Conservation (phyloP, 225 moss, liverwort and hornwort species). For the Sphagnum tenellum region DNA sequence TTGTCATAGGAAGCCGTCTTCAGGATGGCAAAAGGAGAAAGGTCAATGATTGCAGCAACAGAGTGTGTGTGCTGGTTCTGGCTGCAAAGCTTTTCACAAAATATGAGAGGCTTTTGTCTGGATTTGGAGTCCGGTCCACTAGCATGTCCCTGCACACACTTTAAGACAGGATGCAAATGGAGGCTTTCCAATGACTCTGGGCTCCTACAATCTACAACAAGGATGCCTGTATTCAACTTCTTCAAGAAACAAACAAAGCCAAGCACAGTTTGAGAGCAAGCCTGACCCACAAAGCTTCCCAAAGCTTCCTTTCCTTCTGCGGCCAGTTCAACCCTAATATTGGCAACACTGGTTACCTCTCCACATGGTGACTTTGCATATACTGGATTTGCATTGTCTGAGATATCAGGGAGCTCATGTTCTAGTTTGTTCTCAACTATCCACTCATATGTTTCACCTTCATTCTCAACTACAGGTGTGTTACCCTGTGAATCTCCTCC, state of each 20-base stretch:
- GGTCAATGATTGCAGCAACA: slow-evolving; percentile 30
- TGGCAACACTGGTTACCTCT: slow-evolving; percentile 2
- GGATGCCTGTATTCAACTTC: slow-evolving; percentile 18
- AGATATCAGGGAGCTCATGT: slow-evolving; percentile 19
- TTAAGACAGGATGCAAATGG: slow-evolving; percentile 24
- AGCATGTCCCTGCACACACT: slow-evolving; percentile 8
- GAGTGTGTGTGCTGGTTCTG: slow-evolving; percentile 5
- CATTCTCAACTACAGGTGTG: not conserved
- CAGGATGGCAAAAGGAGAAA: slow-evolving; percentile 21
- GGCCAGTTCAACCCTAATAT: not conserved
- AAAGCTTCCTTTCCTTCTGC: not conserved
- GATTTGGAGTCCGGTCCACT: not conserved
- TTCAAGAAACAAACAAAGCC: slow-evolving; percentile 35
- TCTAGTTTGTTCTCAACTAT: slow-evolving; percentile 17
- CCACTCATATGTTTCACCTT: slow-evolving; percentile 16
- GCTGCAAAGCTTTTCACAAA: not conserved
- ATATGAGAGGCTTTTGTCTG: not conserved
- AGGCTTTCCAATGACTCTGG: slow-evolving; percentile 22
- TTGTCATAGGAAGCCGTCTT: slow-evolving; percentile 8
- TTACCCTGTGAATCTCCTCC: not conserved
- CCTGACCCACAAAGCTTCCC: not conserved
- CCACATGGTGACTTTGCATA: slow-evolving; percentile 10
- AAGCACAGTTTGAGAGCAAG: slow-evolving; percentile 10
- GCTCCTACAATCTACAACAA: slow-evolving; percentile 25
- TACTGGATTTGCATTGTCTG: slow-evolving; percentile 33